Evolutionary conservation across 768 basidiomycete genomes (phyloP).

Genomic region (Xerocomellus intermedius): DNA sequence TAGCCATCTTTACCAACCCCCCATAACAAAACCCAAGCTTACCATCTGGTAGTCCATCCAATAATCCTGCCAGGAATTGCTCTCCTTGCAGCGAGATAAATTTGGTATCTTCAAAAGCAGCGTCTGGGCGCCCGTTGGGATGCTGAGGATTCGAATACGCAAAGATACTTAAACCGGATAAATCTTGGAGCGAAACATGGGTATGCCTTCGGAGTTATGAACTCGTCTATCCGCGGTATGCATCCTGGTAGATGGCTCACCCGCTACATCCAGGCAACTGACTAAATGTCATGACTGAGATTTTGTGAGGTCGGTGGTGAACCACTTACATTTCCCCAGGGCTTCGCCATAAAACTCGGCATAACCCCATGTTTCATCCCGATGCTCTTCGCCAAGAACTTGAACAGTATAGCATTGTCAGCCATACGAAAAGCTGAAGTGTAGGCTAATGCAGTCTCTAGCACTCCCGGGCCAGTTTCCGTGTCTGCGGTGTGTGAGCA

Average conservation of each 20-base stretch:
- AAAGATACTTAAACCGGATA: slow-evolving; percentile 74
- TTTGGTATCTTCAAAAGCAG: slow-evolving; percentile 78
- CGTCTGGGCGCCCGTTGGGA: slow-evolving; percentile 61
- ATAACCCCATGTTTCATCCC: slow-evolving; percentile 87
- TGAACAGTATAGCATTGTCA: slow-evolving; percentile 91
- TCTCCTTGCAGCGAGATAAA: slow-evolving; percentile 83
- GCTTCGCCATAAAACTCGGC: slow-evolving; percentile 99
- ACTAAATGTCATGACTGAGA: slow-evolving; percentile 2
- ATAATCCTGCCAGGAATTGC: slow-evolving; percentile 90
- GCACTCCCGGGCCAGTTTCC: slow-evolving; percentile 88
- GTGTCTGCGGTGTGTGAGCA: slow-evolving; percentile 54
- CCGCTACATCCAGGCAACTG: slow-evolving; percentile 96
- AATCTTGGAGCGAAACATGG: slow-evolving; percentile 82
- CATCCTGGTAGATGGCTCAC: slow-evolving; percentile 38
- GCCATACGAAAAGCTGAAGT: slow-evolving; percentile 78
- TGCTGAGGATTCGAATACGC: slow-evolving; percentile 63
- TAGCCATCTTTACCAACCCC: neutral
- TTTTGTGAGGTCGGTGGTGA: neutral
- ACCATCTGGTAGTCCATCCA: slow-evolving; percentile 91
- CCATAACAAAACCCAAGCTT: slow-evolving; percentile 19
- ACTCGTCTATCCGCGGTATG: slow-evolving; percentile 9
- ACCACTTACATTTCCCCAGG: slow-evolving; percentile 80
- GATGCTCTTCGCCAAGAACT: slow-evolving; percentile 86
- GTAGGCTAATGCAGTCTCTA: slow-evolving; percentile 86
- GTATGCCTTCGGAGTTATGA: slow-evolving; percentile 59